A percentile compares a stretch with the other conserved stretches of the same genome.
These are phyloP conservation scores for Penicillium digitatum DNA, from an alignment of 2,329 filamentous ascomycete genomes.

Conservation along the genomic window DNA sequence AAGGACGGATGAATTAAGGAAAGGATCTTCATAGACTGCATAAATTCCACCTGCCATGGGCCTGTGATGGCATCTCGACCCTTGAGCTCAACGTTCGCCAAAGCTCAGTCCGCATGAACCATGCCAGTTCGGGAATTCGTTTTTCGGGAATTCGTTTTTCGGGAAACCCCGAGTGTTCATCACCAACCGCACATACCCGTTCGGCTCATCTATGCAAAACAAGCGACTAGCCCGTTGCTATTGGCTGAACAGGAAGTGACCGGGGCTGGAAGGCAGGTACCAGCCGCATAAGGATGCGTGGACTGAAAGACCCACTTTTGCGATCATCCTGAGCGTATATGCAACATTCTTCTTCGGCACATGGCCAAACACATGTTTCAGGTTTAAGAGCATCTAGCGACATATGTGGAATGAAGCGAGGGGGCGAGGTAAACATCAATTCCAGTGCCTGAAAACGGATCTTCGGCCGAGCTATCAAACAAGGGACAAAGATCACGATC, in stretches of 20 bases:
- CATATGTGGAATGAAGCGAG: conserved; percentile 22
- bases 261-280: conserved; percentile 21
- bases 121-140: conserved; percentile 14
- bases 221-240: conserved; percentile 18
- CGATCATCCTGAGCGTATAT: conserved; percentile 5
- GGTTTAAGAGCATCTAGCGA: conserved; percentile 8
- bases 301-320: conserved; percentile 2
- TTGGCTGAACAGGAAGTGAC: conserved; percentile 17
- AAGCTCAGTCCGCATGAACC: conserved; percentile 18
- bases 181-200: conserved; percentile 17
- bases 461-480: conserved; percentile 12
- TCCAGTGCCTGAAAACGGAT: conserved; percentile 8
- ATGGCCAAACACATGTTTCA: conserved; percentile 26
- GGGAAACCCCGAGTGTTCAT: conserved; percentile 2
- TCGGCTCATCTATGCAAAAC: conserved; percentile 14
- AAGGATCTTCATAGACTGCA: conserved; percentile 17
- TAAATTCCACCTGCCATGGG: conserved; percentile 11
- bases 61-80: conserved; percentile 23
- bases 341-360: conserved; percentile 14
- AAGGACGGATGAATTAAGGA: conserved; percentile 15
- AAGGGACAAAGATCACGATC: conserved; percentile 12
- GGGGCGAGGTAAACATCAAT: conserved; percentile 8
- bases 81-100: conserved; percentile 5
- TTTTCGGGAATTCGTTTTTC: conserved; percentile 9
- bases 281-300: conserved; percentile 12